phyloP scores from a whole-genome alignment of 108 stramenopile species.

The Seminavis robusta region DNA sequence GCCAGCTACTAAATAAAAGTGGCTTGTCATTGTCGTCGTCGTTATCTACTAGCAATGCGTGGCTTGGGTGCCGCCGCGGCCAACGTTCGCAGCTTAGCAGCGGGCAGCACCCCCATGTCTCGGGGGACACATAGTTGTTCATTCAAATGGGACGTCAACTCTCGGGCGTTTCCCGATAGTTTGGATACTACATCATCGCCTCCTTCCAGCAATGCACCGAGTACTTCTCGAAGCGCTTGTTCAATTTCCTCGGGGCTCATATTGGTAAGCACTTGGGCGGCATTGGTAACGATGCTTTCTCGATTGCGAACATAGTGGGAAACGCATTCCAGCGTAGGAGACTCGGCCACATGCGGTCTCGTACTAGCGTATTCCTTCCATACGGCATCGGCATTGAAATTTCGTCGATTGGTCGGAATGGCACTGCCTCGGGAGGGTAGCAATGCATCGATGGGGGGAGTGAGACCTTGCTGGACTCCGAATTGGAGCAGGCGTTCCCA shows the following conservation, averaged over 20 bases:
- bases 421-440: slow-evolving; percentile 13
- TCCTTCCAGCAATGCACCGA: slow-evolving; percentile 18
- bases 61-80: no score
- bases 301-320: slow-evolving; percentile 22
- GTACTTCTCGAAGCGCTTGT: slow-evolving; percentile 8
- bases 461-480: slow-evolving; percentile 29
- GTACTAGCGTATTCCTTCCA: slow-evolving; percentile 29
- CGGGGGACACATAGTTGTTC: slow-evolving; percentile 38
- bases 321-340: slow-evolving; percentile 29
- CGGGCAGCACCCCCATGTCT: slow-evolving; percentile 39
- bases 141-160: slow-evolving; percentile 26
- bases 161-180: slow-evolving; percentile 9
- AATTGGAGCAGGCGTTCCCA: slow-evolving; percentile 34
- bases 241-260: slow-evolving; percentile 11
- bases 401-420: neutral
- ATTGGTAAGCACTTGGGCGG: slow-evolving; percentile 9
- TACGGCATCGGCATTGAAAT: slow-evolving; percentile 9
- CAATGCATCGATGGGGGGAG: slow-evolving; percentile 12
- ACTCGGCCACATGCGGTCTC: slow-evolving; percentile 15
- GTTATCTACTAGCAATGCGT: no score
- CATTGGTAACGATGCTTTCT: slow-evolving; percentile 26
- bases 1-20: no score
- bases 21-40: no score
- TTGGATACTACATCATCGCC: neutral
- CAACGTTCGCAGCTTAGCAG: slow-evolving; percentile 21